These are phyloP conservation scores for Cladosporium halotolerans DNA, from an alignment of 2,329 filamentous ascomycete genomes.

Conservation along the genomic window DNA sequence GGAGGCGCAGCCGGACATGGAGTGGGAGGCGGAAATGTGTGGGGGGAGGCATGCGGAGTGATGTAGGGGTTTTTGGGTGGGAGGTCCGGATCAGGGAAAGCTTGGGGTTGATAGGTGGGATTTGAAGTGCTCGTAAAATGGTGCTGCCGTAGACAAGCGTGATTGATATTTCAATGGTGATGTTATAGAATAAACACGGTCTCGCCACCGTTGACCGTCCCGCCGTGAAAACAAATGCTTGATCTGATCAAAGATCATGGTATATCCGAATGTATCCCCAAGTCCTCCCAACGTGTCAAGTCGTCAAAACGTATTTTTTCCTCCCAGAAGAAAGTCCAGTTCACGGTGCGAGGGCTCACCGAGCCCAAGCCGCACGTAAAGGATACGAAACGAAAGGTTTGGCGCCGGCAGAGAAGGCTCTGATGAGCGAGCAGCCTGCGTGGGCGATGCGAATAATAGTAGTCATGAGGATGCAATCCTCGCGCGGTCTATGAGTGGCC, in stretches of 20 bases:
- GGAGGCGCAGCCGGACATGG: slow-evolving; percentile 48
- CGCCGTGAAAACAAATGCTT: not conserved
- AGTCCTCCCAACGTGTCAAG: slow-evolving; percentile 1
- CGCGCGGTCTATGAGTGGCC: not conserved
- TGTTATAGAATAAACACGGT: not conserved
- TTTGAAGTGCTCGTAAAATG: too few species aligned
- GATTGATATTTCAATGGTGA: not conserved
- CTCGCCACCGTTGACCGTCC: not conserved
- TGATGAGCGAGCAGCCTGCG: not conserved
- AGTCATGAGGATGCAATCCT: not conserved
- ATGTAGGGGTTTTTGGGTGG: not conserved
- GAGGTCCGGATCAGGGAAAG: not conserved
- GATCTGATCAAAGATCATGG: slow-evolving; percentile 1
- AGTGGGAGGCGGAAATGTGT: slow-evolving; percentile 32
- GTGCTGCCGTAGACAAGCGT: too few species aligned
- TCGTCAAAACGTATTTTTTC: not conserved
- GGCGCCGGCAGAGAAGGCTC: not conserved
- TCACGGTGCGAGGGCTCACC: not conserved
- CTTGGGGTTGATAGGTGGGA: too few species aligned
- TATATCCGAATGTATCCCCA: slow-evolving; percentile 9
- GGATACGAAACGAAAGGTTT: not conserved
- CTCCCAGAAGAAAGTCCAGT: not conserved
- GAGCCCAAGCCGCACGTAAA: not conserved
- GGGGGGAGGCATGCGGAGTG: slow-evolving; percentile 12
- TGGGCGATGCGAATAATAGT: not conserved